Evolutionary conservation across 1,284 basidiomycete genomes (phyloP), one percentile per base, ranked within the genome.

Genomic region (Mrakiaceae sp.): DNA sequence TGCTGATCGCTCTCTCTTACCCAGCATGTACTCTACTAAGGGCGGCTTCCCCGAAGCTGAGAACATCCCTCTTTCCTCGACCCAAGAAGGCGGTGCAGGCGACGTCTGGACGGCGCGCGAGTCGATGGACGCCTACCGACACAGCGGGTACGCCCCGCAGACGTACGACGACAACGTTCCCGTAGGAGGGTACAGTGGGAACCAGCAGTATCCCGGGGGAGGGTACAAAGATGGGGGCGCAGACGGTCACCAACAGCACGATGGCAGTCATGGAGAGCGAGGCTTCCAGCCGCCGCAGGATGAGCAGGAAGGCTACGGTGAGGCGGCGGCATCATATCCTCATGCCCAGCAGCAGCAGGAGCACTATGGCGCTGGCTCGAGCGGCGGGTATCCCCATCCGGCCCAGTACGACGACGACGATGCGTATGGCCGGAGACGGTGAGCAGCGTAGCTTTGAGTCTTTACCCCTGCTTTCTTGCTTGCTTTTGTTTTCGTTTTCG

Each of bases 1-100:
- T 27, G 5, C 16, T 49, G 40, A 16, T 27, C 58, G 7, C 48
- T 48, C 44, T 49, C 5, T 48, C 7, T 46, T n/a, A 14, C 39
- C 44, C 27, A 63, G 55, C 40, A 66, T 66, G 64, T 66, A 66
- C 64, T 62, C 60, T 5, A 58, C 55, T 4, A 66, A 66, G 44
- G 64, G 64, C 49, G 64, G 64, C 42, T 65, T 57, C 39, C 50
- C 60, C 3, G 64, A 62, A 7, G 48, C 62, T 11, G 64, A 66
- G 14, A 48, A 66, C 43, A 66, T 66, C 40, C 64, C 64, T 46
- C 60, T 66, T 10, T 50, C 59, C 3, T 51, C 60, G 10, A 43
- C 55, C 50, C 12, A 40, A 11, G 42, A n/a, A 14, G 42, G 54
- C 16, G 47, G 16, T 39, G 16, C 44, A 40, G 64, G 53, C 44